Base-by-base conservation (phyloP, 2,329 filamentous ascomycete species). In the Penicillium sp. region DNA sequence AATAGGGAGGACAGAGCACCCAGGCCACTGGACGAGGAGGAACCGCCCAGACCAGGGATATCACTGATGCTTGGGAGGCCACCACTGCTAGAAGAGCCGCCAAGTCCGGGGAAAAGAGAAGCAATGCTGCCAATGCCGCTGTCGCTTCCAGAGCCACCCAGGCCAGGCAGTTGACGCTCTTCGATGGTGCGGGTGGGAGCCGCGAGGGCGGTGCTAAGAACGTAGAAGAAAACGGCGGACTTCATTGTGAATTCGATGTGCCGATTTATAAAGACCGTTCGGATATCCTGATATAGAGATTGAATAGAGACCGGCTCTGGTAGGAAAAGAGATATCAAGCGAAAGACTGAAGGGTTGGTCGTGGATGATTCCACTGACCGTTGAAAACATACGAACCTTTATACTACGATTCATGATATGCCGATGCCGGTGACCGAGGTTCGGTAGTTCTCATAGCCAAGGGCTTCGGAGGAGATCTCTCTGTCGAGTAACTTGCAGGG, bases 151-250 rank as follows among this genome's bases (percentile, higher is more conserved):
- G 54, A 48, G 13, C 52, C 50, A 26, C 52, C 52, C 2, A 58
- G 27, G 21, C 46, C 49, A 20, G 39, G 24, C 8, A 63, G 46
- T 7, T 63, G 52, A n/a, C 65, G 65, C 5, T 41, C 53, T 34
- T 65, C 55, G 13, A 66, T 43, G 27, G 64, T 67, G 10, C 23
- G 49, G 20, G 65, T 65, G 7, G 64, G 64, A 3, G 61, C 64
- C 8, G 53, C 56, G 1, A 68, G 54, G 40, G 56, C 59, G 13
- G 57, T 51, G 26, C 57, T 58, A 12, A 64, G 33, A 9, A 68
- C 49, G 18, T 53, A 46, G n/a, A 67, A 52, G 18, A 56, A 30
- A 7, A 62, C 32, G 26, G 60, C 47, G 13, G 57, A 45, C 51
- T 66, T 67, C 65, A 68, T 68, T 6, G 13, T 48, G 26, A 42